A percentile compares a stretch with the other conserved stretches of the same genome.
phyloP scores from a whole-genome alignment of 2,329 filamentous ascomycete genomes.

The Furcasterigmium sp. region DNA sequence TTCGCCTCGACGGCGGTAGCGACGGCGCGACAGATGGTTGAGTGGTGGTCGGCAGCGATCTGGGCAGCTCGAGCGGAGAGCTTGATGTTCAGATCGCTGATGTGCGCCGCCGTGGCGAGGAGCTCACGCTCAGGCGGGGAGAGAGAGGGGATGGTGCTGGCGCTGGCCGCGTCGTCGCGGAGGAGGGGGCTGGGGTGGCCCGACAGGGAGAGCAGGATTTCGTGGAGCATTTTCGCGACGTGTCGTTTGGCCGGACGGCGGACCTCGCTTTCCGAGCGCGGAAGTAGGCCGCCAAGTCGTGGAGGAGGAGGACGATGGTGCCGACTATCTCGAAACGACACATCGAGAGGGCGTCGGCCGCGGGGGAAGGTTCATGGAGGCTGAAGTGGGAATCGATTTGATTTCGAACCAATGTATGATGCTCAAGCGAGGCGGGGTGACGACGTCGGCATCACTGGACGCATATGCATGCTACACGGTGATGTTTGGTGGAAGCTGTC shows the following conservation, averaged over 20 bases:
- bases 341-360: slow-evolving; percentile 26
- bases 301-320: slow-evolving; percentile 40
- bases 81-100: slow-evolving; percentile 73
- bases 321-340: slow-evolving; percentile 51
- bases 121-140: slow-evolving; percentile 81
- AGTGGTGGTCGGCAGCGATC: slow-evolving; percentile 67
- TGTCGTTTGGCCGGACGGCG: background rate
- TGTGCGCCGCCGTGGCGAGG: slow-evolving; percentile 67
- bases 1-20: slow-evolving; percentile 69
- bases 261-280: slow-evolving; percentile 24
- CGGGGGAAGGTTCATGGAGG: background rate
- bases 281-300: slow-evolving; percentile 35
- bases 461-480: no score
- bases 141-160: slow-evolving; percentile 42
- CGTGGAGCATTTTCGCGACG: slow-evolving; percentile 74
- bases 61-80: slow-evolving; percentile 62
- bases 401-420: no score
- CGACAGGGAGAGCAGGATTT: slow-evolving; percentile 93
- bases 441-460: no score
- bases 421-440: no score
- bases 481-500: no score
- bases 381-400: no score
- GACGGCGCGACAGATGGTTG: slow-evolving; percentile 81
- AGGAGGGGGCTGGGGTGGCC: slow-evolving; percentile 90
- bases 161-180: slow-evolving; percentile 42